Base-by-base conservation (phyloP, 2,329 filamentous ascomycete genomes). In the Chaetomium globosum region DNA sequence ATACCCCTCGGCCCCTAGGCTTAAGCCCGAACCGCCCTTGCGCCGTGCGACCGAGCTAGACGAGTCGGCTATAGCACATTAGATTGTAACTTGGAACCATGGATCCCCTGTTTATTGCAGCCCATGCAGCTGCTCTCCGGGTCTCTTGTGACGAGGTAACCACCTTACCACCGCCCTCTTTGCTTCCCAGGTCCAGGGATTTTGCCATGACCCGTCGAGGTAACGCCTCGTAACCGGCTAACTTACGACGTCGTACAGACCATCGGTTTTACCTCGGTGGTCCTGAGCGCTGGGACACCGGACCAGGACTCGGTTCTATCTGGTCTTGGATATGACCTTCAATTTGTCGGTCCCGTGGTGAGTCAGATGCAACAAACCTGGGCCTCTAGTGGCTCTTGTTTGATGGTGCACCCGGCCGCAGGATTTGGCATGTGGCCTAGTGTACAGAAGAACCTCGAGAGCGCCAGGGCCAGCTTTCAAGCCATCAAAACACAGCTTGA, bases 351-450 rank as follows among this genome's bases (percentile, higher is more conserved):
- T 8, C 39, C 56, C 7, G 19, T 23, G 3, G 1, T 49, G 26
- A 21, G 6, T 9, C 39, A 33, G 12, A 49, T 59, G 3, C 28
- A 59, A 10, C 1, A 16, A 1, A 26, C n/a, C 26, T 59, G 39
- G 56, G 31, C 8, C 9, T 2, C 43, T 7, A 28, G 49, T 16
- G 56, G 56, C 19, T 23, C 39, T 12, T 13, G 19, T 4, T 19
- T 49, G 16, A 59, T 59, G 43, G 33, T 33, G 16, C 56, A 59
- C 9, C 56, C 26, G 26, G 43, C 56, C 3, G 56, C 56, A 9
- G 43, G 56, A 10, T 59, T 59, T n/a, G 56, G 56, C 28, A 59
- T 59, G 56, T 59, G 56, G 43, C 56, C 56, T 8, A 36, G 21
- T 33, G 46, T 59, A 4, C 39, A 59, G 43, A 48, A 59, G 28